These are phyloP conservation scores for Fusarium bulbicola DNA, from an alignment of 2,329 filamentous ascomycete species.

Conservation along the genomic window DNA sequence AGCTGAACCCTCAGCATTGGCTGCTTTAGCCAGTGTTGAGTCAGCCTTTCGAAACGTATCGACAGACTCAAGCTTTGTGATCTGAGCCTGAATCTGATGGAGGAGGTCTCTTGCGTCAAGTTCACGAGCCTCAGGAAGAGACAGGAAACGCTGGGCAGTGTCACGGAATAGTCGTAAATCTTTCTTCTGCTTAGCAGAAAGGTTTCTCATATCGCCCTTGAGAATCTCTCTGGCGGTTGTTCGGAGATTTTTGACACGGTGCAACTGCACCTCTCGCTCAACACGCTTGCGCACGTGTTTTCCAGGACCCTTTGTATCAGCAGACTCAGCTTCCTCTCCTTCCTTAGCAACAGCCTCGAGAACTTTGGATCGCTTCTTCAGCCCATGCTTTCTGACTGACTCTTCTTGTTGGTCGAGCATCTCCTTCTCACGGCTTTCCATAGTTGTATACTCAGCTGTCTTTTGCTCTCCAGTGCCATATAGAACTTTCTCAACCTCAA, in stretches of 20 bases:
- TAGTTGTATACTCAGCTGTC: conserved; percentile 45
- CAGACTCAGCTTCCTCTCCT: conserved; percentile 30
- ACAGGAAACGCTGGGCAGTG: conserved; percentile 69
- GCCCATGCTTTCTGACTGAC: conserved; percentile 34
- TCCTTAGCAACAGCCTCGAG: conserved; percentile 31
- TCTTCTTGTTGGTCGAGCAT: conserved; percentile 39
- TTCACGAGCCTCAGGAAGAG: conserved; percentile 46
- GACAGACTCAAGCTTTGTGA: conserved; percentile 46
- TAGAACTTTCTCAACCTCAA: conserved; percentile 88
- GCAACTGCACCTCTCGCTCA: conserved; percentile 41
- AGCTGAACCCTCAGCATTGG: neutral
- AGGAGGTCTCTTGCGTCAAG: conserved; percentile 45
- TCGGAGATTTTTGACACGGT: conserved; percentile 40
- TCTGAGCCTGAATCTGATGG: conserved; percentile 46
- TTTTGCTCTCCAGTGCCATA: conserved; percentile 85
- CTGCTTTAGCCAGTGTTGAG: conserved; percentile 13
- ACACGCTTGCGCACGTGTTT: conserved; percentile 26
- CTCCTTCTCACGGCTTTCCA: conserved; percentile 39
- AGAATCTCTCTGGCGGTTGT: conserved; percentile 48
- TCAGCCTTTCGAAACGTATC: conserved; percentile 45
- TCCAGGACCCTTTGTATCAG: conserved; percentile 26
- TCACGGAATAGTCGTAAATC: conserved; percentile 77
- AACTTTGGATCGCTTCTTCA: conserved; percentile 29
- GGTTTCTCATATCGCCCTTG: conserved; percentile 55
- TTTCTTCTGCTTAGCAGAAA: conserved; percentile 78